Base-by-base conservation (phyloP, 345 rosid species). In the Trapa bicornis region DNA sequence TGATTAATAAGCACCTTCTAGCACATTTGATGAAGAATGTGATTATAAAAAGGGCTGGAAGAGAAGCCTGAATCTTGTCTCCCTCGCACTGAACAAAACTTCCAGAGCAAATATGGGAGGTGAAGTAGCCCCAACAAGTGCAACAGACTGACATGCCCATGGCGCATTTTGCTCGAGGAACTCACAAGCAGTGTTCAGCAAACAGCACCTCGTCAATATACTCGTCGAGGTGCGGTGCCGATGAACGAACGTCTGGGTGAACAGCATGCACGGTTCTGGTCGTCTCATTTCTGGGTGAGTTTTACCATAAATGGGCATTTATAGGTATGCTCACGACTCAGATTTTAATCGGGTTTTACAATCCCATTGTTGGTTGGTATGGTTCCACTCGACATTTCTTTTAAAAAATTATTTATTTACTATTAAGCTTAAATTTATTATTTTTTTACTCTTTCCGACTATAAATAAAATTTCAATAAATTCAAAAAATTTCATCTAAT, bases 61-160 rank as follows among this genome's bases (percentile, higher is more conserved):
- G 50, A 94, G 94, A 75, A 97, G 97, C 80, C 95, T 87, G 75
- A 94, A 94, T 71, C 90, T 86, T 57, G 96, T 83, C 81, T 94
- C 96, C 95, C 78, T 86, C 92, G 52, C 94, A 92, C 74, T 84
- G 89, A 71, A 91, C 99, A 74, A 94, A 29, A 89, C 97, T 80
- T 94, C 99, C 87, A 94, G 78, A 71, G 99, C 99, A 86, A 94
- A 94, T 39, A 97, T 91, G 67, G 96, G 97, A 65, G 99, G 99
- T 61, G 88, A 89, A 66, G 99, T 94, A 8, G 96, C 99, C 85
- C 99, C 99, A 41, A 86, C 82, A 71, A 94, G 83, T 3, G 91
- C 75, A 61, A 86, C 88, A 12, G 87, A 85, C 75, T 22, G 29
- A 22, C 29, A 22, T 22, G 29, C 29, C 29, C 29, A 22, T 22